Base-by-base conservation (phyloP, 192 early-diverging fungal genomes). In the Pilaira anomala region DNA sequence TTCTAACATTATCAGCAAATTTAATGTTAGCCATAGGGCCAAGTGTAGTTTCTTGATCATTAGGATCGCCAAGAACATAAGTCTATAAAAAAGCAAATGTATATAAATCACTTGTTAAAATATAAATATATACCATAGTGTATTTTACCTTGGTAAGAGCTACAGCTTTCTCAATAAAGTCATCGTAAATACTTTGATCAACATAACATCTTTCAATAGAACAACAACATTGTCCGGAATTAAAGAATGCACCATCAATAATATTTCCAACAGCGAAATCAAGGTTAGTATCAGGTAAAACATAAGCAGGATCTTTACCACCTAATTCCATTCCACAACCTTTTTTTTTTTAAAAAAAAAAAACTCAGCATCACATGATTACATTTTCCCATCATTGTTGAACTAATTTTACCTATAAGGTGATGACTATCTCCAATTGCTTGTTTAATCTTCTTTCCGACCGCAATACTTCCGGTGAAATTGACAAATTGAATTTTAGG, bases 231-330 rank as follows among this genome's bases (percentile, higher is more conserved):
- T 94, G 92, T 0, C 92, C 90, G 51, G 81, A 81, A 71, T 94
- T 94, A 64, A 89, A 93, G 65, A 88, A 86, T 5, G 87, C 88
- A 16, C 89, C 92, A 61, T 92, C 91, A 11, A 93, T 82, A 7
- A 93, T 64, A 22, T 89, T 85, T 51, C 88, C 87, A 8, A 85
- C 91, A 0, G 91, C 86, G 59, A 85, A 85, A 48, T 76, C 79
- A 22, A 91, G 62, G 62, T 92, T 84, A 19, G 83, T 81, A 68
- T 91, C 90, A 7, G 76, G 69, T 4, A 87, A 80, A 12, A 94
- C 89, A 56, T 91, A 91, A 14, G 91, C 89, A 9, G 92, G 85
- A 71, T 92, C 89, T 67, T 94, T 94, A 14, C 92, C 92, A 22
- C 92, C 92, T 3, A 94, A 79, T 45, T 94, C 92, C 54, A 94